A percentile compares a stretch with the other conserved stretches of the same genome.
Evolutionary conservation across 176 grass and related monocot species (phyloP).

Genomic region (Avena atlantica): DNA sequence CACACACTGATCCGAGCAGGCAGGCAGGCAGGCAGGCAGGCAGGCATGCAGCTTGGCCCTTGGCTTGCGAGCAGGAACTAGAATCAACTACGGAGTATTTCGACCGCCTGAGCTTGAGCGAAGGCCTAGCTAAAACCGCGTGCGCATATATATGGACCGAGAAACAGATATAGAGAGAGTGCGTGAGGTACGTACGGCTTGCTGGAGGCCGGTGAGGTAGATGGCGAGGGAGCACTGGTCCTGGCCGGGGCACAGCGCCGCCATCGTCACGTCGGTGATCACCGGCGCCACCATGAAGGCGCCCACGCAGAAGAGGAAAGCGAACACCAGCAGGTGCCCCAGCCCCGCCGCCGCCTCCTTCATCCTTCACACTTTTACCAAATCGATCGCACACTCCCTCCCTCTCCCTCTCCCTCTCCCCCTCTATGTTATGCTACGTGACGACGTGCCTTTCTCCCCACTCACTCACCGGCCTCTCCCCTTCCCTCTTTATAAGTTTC

Average conservation of each 20-base stretch:
- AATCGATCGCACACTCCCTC: not conserved
- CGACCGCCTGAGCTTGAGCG: not conserved
- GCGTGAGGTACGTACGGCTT: constrained; percentile 43
- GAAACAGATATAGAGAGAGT: not conserved
- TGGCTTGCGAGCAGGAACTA: not conserved
- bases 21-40: too few relatives aligned
- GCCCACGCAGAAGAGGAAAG: constrained; percentile 67
- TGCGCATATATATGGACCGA: not conserved
- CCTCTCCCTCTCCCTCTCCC: not conserved
- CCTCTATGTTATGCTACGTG: not conserved
- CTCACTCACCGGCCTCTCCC: not conserved
- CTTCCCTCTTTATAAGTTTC: constrained; percentile 9
- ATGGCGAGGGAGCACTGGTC: constrained; percentile 77
- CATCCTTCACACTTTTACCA: constrained; percentile 27
- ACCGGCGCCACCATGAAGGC: constrained; percentile 57
- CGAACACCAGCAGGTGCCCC: constrained; percentile 66
- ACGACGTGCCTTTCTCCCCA: constrained; percentile 12
- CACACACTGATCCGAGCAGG: not conserved
- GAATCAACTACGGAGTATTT: not conserved
- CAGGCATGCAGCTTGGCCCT: not conserved
- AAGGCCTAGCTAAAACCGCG: not conserved
- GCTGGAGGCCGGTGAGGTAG: constrained; percentile 69
- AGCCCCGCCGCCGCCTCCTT: constrained; percentile 36
- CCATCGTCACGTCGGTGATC: constrained; percentile 75
- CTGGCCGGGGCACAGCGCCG: constrained; percentile 61